Evolutionary conservation across 2,329 filamentous ascomycete genomes (phyloP), one percentile per base, ranked within the genome.

Genomic region (Didymella glomerata): DNA sequence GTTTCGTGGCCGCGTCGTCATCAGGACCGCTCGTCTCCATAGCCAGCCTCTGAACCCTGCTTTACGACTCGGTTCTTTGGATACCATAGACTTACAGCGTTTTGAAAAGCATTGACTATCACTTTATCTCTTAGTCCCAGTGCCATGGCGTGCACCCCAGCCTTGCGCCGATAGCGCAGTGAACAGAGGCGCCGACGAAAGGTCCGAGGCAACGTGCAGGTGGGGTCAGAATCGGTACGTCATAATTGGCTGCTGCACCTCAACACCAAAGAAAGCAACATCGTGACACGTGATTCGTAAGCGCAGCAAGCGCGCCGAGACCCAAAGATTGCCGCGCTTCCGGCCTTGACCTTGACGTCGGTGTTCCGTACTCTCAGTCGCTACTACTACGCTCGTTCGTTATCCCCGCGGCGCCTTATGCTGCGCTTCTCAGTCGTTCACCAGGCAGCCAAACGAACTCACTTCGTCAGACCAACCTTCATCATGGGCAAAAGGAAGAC

Each of bases 401-500:
- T 28, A 16, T 18, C 14, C 9, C 18, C 30, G 6, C 27, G 8
- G 24, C 30, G 11, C 30, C 44, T 47, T 5, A 54, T 59, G 50
- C 56, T 50, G 14, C 27, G 34, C 22, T 42, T 47, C 27, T n/a
- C 27, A 25, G 4, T 47, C 22, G 25, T 50, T 25, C 47, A 25
- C 16, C 46, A 58, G 20, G 24, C 24, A 57, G 28, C 40, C 14
- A 25, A 47, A 14, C 46, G 40, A 3, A 36, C 20, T 11, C 34
- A 36, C 3, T 27, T 46, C 41, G 22, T 25, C 20, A 45, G 46
- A 27, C 50, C 40, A 4, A 34, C 52, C 13, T 30, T 54, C 49
- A 36, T 48, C 42, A 76, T 76, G 74, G 72, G 71, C 42, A 76
- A 71, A 48, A 75, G 73, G 40, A 68, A 66, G 22, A 51, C 20